phyloP scores from a whole-genome alignment of 495 filamentous ascomycete genomes.

The Stereocaulon alpinum region DNA sequence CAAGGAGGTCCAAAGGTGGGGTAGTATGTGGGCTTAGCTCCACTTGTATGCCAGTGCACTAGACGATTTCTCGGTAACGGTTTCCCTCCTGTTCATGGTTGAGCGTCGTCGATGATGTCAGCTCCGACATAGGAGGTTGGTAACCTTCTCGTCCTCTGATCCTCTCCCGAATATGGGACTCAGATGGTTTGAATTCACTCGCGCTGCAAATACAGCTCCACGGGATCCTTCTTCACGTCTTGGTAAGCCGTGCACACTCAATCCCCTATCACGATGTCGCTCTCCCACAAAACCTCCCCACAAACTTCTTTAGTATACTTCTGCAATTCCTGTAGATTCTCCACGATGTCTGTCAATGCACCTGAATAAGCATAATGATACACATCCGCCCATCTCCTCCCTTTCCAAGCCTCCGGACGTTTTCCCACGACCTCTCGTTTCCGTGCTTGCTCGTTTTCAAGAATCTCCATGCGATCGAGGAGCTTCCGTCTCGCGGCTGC shows the following conservation, averaged over 20 bases:
- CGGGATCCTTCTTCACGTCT: no score
- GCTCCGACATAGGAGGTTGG: no score
- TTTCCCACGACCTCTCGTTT: background rate
- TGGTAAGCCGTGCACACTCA: no score
- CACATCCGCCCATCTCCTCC: constrained; percentile 37
- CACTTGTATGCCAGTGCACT: no score
- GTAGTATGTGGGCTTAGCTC: no score
- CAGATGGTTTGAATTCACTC: no score
- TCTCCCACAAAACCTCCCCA: constrained; percentile 38
- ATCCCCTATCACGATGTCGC: background rate
- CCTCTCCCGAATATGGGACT: no score
- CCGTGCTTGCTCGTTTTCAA: constrained; percentile 33
- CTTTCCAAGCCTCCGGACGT: constrained; percentile 17
- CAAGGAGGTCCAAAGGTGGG: no score
- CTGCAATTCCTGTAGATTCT: constrained; percentile 41
- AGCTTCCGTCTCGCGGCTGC: constrained; percentile 41
- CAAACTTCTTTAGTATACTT: constrained; percentile 43
- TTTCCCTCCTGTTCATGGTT: no score
- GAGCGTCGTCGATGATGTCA: no score
- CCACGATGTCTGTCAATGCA: constrained; percentile 46
- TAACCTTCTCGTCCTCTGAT: no score
- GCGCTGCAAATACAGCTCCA: background rate
- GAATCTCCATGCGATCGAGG: constrained; percentile 38
- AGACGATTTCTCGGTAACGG: no score
- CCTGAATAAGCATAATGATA: constrained; percentile 41